phyloP scores from a whole-genome alignment of 805 yeast species.

The Candida ulmi region DNA sequence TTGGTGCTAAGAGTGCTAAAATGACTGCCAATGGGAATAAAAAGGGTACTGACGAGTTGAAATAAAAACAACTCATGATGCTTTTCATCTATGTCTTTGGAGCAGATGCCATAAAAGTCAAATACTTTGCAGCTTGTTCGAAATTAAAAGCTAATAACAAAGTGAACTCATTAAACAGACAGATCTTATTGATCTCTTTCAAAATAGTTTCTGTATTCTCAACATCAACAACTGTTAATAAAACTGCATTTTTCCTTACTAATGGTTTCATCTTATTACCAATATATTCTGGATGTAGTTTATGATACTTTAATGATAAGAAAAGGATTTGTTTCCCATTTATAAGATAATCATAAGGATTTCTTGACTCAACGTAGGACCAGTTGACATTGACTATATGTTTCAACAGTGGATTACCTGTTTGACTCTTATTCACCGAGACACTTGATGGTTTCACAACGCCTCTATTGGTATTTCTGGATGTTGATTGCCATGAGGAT shows the following conservation, averaged over 20 bases:
- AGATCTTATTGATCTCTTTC: constrained; percentile 33
- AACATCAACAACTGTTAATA: constrained; percentile 62
- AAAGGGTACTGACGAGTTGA: constrained; percentile 63
- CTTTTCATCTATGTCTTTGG: background rate
- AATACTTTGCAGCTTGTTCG: constrained; percentile 47
- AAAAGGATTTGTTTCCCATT: constrained; percentile 54
- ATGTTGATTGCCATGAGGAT: background rate
- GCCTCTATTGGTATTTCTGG: background rate
- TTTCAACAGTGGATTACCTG: constrained; percentile 64
- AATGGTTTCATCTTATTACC: constrained; percentile 46
- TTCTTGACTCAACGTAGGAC: constrained; percentile 41
- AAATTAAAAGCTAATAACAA: constrained; percentile 38
- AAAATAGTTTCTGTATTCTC: constrained; percentile 45
- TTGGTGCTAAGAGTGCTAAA: constrained; percentile 94
- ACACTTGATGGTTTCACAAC: constrained; percentile 28
- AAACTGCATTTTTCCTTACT: constrained; percentile 39
- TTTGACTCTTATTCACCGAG: constrained; percentile 59
- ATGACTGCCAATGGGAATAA: constrained; percentile 72
- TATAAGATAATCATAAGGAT: constrained; percentile 59
- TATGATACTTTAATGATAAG: constrained; percentile 66
- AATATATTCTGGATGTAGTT: constrained; percentile 70
- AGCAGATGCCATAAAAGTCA: constrained; percentile 25
- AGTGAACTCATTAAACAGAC: constrained; percentile 36
- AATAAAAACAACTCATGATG: no score
- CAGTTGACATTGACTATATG: constrained; percentile 49